Base-by-base conservation (phyloP, 1,284 basidiomycete species). In the Macrocybe sp. region DNA sequence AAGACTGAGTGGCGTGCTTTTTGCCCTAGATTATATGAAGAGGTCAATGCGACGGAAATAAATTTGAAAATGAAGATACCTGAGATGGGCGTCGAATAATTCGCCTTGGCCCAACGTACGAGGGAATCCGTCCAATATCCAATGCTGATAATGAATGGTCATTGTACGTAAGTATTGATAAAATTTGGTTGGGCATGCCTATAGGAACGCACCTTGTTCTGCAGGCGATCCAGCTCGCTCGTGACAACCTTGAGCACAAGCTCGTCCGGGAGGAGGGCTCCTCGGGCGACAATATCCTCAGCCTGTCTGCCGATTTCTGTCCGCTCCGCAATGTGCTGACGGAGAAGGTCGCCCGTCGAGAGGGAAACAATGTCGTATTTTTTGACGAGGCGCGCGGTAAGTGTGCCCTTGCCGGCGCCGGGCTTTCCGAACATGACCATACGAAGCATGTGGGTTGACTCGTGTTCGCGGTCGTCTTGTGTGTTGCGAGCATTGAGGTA, bases 81-180 rank as follows among this genome's bases (percentile, higher is more conserved):
- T 73, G 48, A 90, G 73, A 64, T 88, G 81, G 12, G 70, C 68
- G 61, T 97, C 91, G 7, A 99, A 76, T 39, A 96, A 73, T 63
- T 85, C 73, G 1, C 92, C 96, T 67, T 99, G 96, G 11, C 80
- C 83, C 2, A 96, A 67, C 2, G 96, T 99, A 36, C 96, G 84
- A 31, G 96, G 96, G 62, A 99, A 99, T 4, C 96, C 96, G 60
- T 99, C 96, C 33, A 99, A 68, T 54, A 98, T 89, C 95, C 95
- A 97, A 62, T 90, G 83, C 79, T 88, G 46, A 40, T 12, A 30
- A 43, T 44, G 7, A 36, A 44, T 22, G 4, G 34, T 7, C 32
- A 44, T 14, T 37, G 36, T 39, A 16, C 2, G n/a, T 7, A 28
- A 37, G 48, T 52, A 12, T 10, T 44, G 32, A 32, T 52, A 29